Conservation (phyloP, 352 stramenopile genomes). For the Phytophthora gonapodyides region DNA sequence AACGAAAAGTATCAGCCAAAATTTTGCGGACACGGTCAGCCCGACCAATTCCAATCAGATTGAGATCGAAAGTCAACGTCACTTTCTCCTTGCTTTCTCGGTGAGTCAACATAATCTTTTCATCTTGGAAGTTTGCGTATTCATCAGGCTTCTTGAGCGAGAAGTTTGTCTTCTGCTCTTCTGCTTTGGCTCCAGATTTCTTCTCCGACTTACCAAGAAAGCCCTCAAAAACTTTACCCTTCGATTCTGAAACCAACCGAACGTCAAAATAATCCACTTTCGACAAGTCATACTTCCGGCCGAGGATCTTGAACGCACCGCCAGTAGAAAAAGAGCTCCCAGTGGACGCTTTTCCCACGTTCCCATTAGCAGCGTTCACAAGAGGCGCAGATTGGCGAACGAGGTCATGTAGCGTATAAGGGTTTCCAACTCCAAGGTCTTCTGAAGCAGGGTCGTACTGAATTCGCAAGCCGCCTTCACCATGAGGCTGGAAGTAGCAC, state of each 20-base stretch:
- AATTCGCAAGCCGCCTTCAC: conserved; percentile 48
- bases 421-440: conserved; percentile 44
- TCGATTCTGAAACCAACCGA: conserved; percentile 36
- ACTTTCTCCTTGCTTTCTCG: conserved; percentile 45
- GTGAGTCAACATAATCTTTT: conserved; percentile 48
- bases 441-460: conserved; percentile 53
- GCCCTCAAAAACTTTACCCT: conserved; percentile 43
- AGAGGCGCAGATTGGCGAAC: conserved; percentile 20
- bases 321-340: background rate
- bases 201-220: conserved; percentile 38
- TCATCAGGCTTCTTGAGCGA: conserved; percentile 36
- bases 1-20: conserved; percentile 62
- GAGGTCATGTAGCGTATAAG: conserved; percentile 43
- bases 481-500: conserved; percentile 54
- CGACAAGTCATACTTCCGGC: conserved; percentile 59
- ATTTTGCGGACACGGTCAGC: conserved; percentile 54
- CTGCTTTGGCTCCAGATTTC: conserved; percentile 7
- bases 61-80: conserved; percentile 43
- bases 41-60: conserved; percentile 57
- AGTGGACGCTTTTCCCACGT: background rate
- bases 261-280: conserved; percentile 67
- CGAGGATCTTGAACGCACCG: conserved; percentile 41
- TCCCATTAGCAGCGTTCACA: background rate
- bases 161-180: conserved; percentile 9
- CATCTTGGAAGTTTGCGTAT: conserved; percentile 29